Evolutionary conservation across 2,329 filamentous ascomycete species (phyloP).

Genomic region (Penicillium fuscoglaucum): DNA sequence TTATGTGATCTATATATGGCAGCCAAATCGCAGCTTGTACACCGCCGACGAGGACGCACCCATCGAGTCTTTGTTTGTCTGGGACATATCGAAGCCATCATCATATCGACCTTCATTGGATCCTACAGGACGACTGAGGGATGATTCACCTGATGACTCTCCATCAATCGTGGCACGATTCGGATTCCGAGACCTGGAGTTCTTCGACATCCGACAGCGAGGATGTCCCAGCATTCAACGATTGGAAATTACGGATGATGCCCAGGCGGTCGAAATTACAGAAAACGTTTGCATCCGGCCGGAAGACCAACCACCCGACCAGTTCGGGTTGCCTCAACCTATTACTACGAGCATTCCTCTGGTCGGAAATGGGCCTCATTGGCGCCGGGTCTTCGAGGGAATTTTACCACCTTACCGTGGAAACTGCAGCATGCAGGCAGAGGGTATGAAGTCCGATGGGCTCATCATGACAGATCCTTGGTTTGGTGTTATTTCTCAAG

Average conservation of each 20-base stretch:
- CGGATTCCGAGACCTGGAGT: conserved; percentile 53
- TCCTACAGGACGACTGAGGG: conserved; percentile 40
- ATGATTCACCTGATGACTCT: conserved; percentile 35
- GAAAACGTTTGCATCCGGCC: conserved; percentile 55
- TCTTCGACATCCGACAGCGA: conserved; percentile 56
- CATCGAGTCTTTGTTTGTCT: conserved; percentile 59
- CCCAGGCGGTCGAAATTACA: conserved; percentile 53
- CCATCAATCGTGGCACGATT: conserved; percentile 54
- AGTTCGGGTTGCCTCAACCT: conserved; percentile 33
- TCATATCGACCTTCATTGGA: conserved; percentile 54
- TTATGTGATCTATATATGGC: conserved; percentile 64
- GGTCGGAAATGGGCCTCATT: conserved; percentile 51
- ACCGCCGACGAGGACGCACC: conserved; percentile 56
- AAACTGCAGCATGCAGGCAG: conserved; percentile 40
- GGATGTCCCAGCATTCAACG: conserved; percentile 52
- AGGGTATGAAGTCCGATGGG: conserved; percentile 17
- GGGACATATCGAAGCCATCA: conserved; percentile 57
- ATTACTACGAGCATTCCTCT: conserved; percentile 57
- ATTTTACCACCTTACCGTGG: conserved; percentile 50
- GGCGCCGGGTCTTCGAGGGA: conserved; percentile 49
- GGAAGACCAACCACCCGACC: conserved; percentile 41
- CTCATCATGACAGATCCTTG: conserved; percentile 25
- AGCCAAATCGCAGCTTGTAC: conserved; percentile 57
- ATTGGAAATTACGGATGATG: conserved; percentile 53
- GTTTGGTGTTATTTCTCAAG: conserved; percentile 41